A percentile compares a stretch with the other conserved stretches of the same genome.
Evolutionary conservation across 176 grass and related monocot species (phyloP).

Genomic region (Echinochloa phyllopogon): DNA sequence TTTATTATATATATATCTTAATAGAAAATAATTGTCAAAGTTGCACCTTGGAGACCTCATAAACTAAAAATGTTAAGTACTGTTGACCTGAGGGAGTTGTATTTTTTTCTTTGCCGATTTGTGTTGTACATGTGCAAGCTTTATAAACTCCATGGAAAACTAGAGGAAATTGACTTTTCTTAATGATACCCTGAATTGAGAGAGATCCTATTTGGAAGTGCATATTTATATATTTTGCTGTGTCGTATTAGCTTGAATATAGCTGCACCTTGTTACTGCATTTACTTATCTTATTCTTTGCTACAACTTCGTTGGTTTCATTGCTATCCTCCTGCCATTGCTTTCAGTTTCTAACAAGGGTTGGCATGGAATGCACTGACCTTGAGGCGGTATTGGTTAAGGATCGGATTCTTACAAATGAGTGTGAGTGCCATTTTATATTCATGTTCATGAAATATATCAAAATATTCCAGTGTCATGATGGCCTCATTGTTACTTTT

Average conservation of each 20-base stretch:
- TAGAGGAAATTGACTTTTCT: slow-evolving; percentile 18
- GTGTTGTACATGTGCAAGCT: slow-evolving; percentile 1
- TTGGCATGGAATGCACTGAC: slow-evolving; percentile 72
- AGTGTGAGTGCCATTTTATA: slow-evolving; percentile 67
- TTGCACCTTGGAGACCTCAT: neutral
- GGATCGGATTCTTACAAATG: slow-evolving; percentile 87
- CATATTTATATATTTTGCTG: slow-evolving; percentile 13
- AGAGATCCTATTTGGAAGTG: slow-evolving; percentile 25
- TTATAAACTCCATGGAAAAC: slow-evolving; percentile 18
- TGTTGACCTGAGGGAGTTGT: neutral
- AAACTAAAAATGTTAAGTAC: neutral
- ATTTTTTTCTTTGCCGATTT: slow-evolving; percentile 15
- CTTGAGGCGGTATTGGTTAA: slow-evolving; percentile 75
- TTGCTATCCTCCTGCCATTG: slow-evolving; percentile 22
- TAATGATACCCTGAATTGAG: neutral
- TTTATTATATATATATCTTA: neutral
- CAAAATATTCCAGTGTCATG: slow-evolving; percentile 26
- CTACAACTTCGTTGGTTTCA: neutral
- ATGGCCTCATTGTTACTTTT: slow-evolving; percentile 26
- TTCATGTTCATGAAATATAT: slow-evolving; percentile 32
- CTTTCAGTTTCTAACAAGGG: slow-evolving; percentile 74
- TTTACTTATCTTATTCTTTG: slow-evolving; percentile 27
- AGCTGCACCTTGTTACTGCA: slow-evolving; percentile 12
- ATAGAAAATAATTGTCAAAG: neutral
- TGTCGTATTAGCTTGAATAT: slow-evolving; percentile 18